Evolutionary conservation across 768 basidiomycete genomes (phyloP).

Genomic region (Vararia minispora): DNA sequence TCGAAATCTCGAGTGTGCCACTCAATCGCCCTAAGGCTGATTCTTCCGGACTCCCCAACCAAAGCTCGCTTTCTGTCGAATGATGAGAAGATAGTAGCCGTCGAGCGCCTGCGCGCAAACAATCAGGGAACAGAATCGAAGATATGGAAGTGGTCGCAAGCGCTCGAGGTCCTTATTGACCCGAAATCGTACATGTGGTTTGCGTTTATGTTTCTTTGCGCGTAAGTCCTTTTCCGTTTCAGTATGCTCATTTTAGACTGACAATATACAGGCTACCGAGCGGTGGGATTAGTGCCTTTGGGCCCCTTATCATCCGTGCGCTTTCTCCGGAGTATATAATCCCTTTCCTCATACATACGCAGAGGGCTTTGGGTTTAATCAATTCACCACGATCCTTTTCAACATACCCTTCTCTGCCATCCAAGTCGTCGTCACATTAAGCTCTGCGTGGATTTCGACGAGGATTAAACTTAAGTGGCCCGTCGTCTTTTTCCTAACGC

Average conservation of each 20-base stretch:
- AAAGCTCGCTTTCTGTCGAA: conserved; percentile 29
- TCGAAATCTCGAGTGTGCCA: background rate
- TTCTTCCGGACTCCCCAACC: conserved; percentile 33
- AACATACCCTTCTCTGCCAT: conserved; percentile 35
- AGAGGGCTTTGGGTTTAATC: conserved; percentile 31
- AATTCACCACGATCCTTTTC: conserved; percentile 33
- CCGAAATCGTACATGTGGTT: conserved; percentile 34
- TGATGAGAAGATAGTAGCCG: conserved; percentile 31
- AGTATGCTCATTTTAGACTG: conserved; percentile 3
- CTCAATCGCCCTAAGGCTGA: conserved; percentile 18
- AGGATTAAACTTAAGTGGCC: conserved; percentile 30
- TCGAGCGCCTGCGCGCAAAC: conserved; percentile 31
- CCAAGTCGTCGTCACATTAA: conserved; percentile 28
- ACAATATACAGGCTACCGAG: conserved; percentile 20
- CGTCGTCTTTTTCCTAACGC: conserved; percentile 24
- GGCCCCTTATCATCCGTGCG: conserved; percentile 34
- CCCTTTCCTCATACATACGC: no score
- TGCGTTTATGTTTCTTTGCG: conserved; percentile 30
- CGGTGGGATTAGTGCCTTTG: conserved; percentile 33
- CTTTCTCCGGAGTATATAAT: no score
- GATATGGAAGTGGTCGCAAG: conserved; percentile 35
- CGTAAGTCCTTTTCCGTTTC: conserved; percentile 18
- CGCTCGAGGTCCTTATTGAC: conserved; percentile 26
- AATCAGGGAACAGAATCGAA: conserved; percentile 34
- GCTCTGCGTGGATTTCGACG: conserved; percentile 25